Evolutionary conservation across 2,329 filamentous ascomycete species (phyloP).

Genomic region (Hortaea werneckii): DNA sequence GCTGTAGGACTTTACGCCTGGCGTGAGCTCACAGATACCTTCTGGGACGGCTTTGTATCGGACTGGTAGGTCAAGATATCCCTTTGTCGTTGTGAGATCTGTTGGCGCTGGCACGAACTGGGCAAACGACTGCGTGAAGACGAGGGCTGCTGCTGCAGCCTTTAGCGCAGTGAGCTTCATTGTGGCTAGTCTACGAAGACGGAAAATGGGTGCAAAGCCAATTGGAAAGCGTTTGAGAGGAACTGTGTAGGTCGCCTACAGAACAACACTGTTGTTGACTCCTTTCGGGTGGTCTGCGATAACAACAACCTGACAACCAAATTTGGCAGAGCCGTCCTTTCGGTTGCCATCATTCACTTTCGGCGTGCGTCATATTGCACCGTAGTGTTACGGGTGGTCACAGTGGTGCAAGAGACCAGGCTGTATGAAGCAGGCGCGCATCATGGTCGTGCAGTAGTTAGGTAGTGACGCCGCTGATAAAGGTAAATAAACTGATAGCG

Average conservation of each 20-base stretch:
- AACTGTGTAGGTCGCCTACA: neutral
- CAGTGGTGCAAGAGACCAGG: neutral
- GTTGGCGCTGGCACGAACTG: conserved; percentile 39
- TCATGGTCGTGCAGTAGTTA: neutral
- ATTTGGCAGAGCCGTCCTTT: neutral
- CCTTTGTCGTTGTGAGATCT: conserved; percentile 33
- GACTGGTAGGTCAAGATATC: conserved; percentile 41
- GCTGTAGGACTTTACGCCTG: conserved; percentile 46
- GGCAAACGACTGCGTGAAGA: conserved; percentile 1
- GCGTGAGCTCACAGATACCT: conserved; percentile 48
- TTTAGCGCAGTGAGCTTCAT: neutral
- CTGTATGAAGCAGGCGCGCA: neutral
- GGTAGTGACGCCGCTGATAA: neutral
- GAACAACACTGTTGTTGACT: neutral
- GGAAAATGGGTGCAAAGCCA: neutral
- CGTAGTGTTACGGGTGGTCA: neutral
- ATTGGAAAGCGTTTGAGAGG: neutral
- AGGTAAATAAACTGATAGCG: neutral
- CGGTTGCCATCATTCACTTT: no score
- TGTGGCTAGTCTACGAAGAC: neutral
- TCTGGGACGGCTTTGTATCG: conserved; percentile 48
- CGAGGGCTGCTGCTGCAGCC: neutral
- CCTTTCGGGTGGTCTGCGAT: neutral
- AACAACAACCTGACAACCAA: neutral
- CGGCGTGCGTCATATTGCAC: neutral